Conservation (phyloP, 2,329 filamentous ascomycete genomes). For the Beauveria asiatica region DNA sequence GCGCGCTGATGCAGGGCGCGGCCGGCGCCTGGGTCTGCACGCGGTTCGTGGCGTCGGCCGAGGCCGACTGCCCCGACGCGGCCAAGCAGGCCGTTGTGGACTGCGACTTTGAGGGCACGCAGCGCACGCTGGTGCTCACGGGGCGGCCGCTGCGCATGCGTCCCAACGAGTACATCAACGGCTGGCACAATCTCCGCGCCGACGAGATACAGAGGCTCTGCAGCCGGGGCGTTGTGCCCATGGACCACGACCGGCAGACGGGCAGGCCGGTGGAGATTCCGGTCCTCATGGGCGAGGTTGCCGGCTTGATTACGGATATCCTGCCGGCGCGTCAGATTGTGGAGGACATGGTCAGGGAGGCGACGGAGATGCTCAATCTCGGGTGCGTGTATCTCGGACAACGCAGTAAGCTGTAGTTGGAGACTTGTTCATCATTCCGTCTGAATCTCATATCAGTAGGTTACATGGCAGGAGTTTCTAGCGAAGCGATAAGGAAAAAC, state of each 20-base stretch:
- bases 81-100: constrained; percentile 78
- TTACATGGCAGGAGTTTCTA: neutral
- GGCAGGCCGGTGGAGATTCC: constrained; percentile 77
- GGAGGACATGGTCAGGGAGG: constrained; percentile 76
- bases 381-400: constrained; percentile 51
- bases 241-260: constrained; percentile 74
- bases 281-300: constrained; percentile 90
- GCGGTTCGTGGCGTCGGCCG: constrained; percentile 76
- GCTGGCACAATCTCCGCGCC: constrained; percentile 67
- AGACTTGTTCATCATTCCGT: neutral
- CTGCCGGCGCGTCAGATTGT: constrained; percentile 78
- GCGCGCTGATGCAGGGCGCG: constrained; percentile 79
- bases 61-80: constrained; percentile 69
- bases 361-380: constrained; percentile 56
- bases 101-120: constrained; percentile 70
- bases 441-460: neutral
- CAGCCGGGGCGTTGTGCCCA: constrained; percentile 66
- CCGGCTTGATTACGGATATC: constrained; percentile 65
- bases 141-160: constrained; percentile 74
- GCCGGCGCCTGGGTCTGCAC: constrained; percentile 90
- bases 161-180: constrained; percentile 72
- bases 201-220: constrained; percentile 68
- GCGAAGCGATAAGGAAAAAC: neutral
- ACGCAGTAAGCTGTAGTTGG: constrained; percentile 33
- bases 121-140: constrained; percentile 72